A percentile compares a stretch with the other conserved stretches of the same genome.
These are phyloP conservation scores for Diplodia sapinea DNA, from an alignment of 2,329 filamentous ascomycete genomes.

Conservation along the genomic window DNA sequence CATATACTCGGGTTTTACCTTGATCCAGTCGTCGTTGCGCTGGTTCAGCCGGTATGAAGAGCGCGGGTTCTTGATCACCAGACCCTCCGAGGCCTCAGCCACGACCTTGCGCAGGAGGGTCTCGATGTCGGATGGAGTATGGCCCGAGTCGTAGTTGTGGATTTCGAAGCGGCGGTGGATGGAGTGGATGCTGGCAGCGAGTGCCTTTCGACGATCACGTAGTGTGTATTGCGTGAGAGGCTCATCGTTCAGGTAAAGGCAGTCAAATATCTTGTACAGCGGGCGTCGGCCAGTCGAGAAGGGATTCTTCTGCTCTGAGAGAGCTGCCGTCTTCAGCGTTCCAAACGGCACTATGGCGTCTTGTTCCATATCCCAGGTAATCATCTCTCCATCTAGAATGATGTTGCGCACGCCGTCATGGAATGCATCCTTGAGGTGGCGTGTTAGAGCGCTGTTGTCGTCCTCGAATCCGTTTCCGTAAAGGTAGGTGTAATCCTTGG, in stretches of 20 bases:
- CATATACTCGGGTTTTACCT: slow-evolving; percentile 99
- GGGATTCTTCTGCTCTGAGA: slow-evolving; percentile 77
- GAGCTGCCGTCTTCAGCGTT: slow-evolving; percentile 87
- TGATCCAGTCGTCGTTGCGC: slow-evolving; percentile 95
- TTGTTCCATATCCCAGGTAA: slow-evolving; percentile 89
- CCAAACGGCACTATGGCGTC: slow-evolving; percentile 90
- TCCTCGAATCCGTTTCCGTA: slow-evolving; percentile 82
- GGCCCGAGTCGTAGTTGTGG: slow-evolving; percentile 72
- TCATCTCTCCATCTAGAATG: slow-evolving; percentile 97
- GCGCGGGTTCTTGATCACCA: slow-evolving; percentile 91
- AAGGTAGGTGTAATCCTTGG: slow-evolving; percentile 93
- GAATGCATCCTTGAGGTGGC: slow-evolving; percentile 80
- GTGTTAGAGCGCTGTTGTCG: slow-evolving; percentile 76
- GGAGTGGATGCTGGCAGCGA: slow-evolving; percentile 72
- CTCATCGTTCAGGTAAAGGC: slow-evolving; percentile 83
- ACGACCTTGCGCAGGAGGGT: slow-evolving; percentile 80
- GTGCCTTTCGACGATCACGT: slow-evolving; percentile 75
- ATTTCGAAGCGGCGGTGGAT: slow-evolving; percentile 82
- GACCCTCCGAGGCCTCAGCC: slow-evolving; percentile 83
- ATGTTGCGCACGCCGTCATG: slow-evolving; percentile 77
- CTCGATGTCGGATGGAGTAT: slow-evolving; percentile 74
- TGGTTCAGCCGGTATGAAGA: slow-evolving; percentile 87
- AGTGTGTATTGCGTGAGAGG: slow-evolving; percentile 82
- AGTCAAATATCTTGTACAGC: slow-evolving; percentile 86
- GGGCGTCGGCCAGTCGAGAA: slow-evolving; percentile 72